These are phyloP conservation scores for Paramecium pentaurelia DNA, from an alignment of 73 alveolate genomes.

Conservation along the genomic window DNA sequence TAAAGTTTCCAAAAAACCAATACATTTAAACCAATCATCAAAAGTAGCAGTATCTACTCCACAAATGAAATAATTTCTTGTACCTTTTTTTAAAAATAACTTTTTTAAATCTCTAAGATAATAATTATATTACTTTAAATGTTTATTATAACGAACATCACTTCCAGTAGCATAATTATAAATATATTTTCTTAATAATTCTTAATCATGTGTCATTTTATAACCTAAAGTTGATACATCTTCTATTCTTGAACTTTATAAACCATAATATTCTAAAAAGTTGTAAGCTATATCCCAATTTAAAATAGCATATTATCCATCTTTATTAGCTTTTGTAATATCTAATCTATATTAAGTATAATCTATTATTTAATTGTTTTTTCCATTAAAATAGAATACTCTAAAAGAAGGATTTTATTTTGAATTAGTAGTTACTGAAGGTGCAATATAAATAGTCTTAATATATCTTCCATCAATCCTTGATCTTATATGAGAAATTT, in stretches of 20 bases:
- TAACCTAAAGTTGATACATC: neutral
- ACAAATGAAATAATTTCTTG: neutral
- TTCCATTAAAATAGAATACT: constrained; percentile 71
- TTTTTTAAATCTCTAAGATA: neutral
- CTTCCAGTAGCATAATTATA: constrained; percentile 49
- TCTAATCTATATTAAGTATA: constrained; percentile 82
- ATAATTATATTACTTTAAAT: neutral
- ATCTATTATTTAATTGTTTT: constrained; percentile 70
- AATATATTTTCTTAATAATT: constrained; percentile 18
- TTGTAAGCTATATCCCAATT: constrained; percentile 55
- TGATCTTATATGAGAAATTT: constrained; percentile 71
- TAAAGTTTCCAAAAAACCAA: neutral
- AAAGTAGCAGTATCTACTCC: neutral
- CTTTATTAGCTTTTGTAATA: constrained; percentile 60
- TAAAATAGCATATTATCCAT: neutral
- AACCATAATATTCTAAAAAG: constrained; percentile 11
- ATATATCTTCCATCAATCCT: constrained; percentile 65
- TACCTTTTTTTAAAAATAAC: neutral
- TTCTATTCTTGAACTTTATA: neutral
- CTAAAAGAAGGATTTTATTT: constrained; percentile 84
- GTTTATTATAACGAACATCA: neutral
- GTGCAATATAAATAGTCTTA: constrained; percentile 72
- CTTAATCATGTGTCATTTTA: neutral
- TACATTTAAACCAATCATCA: constrained; percentile 26
- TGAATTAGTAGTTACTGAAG: constrained; percentile 78